Base-by-base conservation (phyloP, 441 rosid species). In the Manihot esculenta region DNA sequence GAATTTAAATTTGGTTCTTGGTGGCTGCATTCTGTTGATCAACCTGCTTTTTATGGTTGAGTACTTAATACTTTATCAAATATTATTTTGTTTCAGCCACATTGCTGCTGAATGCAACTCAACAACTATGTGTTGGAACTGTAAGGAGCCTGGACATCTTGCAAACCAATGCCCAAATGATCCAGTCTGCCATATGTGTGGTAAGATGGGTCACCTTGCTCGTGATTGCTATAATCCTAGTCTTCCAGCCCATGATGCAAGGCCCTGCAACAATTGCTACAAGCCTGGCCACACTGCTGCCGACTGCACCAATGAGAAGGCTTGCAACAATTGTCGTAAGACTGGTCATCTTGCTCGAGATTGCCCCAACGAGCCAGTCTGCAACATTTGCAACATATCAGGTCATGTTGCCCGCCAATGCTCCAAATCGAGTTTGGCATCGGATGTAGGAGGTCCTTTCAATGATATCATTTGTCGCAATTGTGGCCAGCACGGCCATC, bases 111-210 rank as follows among this genome's bases (percentile, higher is more conserved):
- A 85, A 70, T 87, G 92, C 81, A 78, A 83, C 11, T 79, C 87
- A 38, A 81, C 85, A 63, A 81, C 84, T 2, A 30, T 85, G 63
- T 87, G 92, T 62, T 87, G 92, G 92, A 87, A 45, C 15, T 45
- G 49, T 45, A 45, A 45, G 49, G 49, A 45, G 13, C 49, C 49
- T 45, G 49, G 49, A 14, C 92, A 87, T 78, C 82, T 79, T 71
- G 83, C 88, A 48, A 76, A 76, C 69, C 72, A 70, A 70, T 85
- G 91, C 58, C 83, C 85, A 17, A 88, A 86, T 33, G 80, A 86
- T 78, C 85, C 85, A 74, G 76, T 88, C 80, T 88, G 88, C 78
- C 93, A 88, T 77, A 82, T 85, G 35, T 86, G 91, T 76, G 91
- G 93, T 82, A 45, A 45, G 15, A 45, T 45, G 26, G 89, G 92